Evolutionary conservation across 2,329 filamentous ascomycete genomes (phyloP).

Genomic region (Macrophomina pseudophaseolina): DNA sequence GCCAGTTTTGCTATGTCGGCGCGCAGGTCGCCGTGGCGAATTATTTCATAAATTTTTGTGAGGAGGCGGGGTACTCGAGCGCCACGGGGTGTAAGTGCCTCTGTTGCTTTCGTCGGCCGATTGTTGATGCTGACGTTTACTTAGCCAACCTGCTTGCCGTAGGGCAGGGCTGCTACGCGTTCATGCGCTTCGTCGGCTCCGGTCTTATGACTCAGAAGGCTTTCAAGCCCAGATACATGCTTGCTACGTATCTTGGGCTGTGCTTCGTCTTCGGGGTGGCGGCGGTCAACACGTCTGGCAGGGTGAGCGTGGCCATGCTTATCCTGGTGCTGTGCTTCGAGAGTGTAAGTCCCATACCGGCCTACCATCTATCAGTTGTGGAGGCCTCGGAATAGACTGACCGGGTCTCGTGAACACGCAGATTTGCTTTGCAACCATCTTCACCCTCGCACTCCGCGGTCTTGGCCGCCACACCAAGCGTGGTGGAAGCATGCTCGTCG

Average conservation of each 20-base stretch:
- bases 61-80: conserved; percentile 29
- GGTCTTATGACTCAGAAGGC: conserved; percentile 29
- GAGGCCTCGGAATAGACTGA: neutral
- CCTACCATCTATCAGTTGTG: too few species aligned
- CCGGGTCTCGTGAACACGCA: neutral
- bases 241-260: conserved; percentile 29
- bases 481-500: conserved; percentile 36
- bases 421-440: conserved; percentile 33
- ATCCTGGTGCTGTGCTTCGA: conserved; percentile 31
- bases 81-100: conserved; percentile 27
- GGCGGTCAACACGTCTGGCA: conserved; percentile 27
- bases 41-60: conserved; percentile 30
- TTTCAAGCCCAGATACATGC: conserved; percentile 29
- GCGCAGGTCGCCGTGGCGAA: conserved; percentile 24
- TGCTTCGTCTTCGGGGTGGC: conserved; percentile 31
- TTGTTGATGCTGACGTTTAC: neutral
- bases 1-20: conserved; percentile 20
- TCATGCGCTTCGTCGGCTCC: conserved; percentile 33
- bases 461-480: conserved; percentile 38
- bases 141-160: conserved; percentile 32
- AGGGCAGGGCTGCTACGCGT: conserved; percentile 31
- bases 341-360: conserved; percentile 23
- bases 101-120: too few species aligned
- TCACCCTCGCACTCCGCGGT: conserved; percentile 35
- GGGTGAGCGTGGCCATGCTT: conserved; percentile 29